Percentiles rank a stretch among this genome's conserved stretches.
Conservation (phyloP, 495 filamentous ascomycete genomes). For the Talaromyces liani region DNA sequence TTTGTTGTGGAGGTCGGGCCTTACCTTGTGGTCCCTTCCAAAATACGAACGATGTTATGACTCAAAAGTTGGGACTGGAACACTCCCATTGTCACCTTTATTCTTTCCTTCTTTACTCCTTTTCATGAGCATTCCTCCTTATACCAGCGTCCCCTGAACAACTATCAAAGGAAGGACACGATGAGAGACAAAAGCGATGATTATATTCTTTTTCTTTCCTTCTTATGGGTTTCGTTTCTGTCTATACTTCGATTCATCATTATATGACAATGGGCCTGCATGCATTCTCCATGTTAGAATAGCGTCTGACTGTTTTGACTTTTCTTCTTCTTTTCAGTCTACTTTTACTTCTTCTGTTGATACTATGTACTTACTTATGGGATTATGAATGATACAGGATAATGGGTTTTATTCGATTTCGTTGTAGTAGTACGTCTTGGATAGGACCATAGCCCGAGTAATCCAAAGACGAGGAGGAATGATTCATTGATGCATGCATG, state of each 20-base stretch:
- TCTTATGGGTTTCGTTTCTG: conserved; percentile 1
- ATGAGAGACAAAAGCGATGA: conserved; percentile 3
- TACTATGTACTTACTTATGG: neutral
- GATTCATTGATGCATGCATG: no score
- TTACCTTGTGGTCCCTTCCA: neutral
- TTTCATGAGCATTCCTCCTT: conserved; percentile 10
- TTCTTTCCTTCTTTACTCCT: conserved; percentile 9
- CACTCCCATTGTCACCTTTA: neutral
- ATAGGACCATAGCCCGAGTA: no score
- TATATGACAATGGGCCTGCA: neutral
- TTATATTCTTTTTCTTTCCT: conserved; percentile 14
- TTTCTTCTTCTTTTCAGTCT: neutral
- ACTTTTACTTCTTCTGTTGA: neutral
- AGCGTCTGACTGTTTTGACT: neutral
- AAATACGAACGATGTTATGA: neutral
- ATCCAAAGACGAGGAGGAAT: no score
- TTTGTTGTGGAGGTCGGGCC: neutral
- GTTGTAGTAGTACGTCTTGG: no score
- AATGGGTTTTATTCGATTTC: neutral
- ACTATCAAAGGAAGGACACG: neutral
- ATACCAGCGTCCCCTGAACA: conserved; percentile 11
- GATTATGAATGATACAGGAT: neutral
- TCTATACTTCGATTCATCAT: neutral
- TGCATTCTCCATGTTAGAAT: conserved; percentile 4
- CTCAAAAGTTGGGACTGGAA: neutral